Evolutionary conservation across 2,329 filamentous ascomycete genomes (phyloP), one percentile per base, ranked within the genome.

Genomic region (Monascus ruber): DNA sequence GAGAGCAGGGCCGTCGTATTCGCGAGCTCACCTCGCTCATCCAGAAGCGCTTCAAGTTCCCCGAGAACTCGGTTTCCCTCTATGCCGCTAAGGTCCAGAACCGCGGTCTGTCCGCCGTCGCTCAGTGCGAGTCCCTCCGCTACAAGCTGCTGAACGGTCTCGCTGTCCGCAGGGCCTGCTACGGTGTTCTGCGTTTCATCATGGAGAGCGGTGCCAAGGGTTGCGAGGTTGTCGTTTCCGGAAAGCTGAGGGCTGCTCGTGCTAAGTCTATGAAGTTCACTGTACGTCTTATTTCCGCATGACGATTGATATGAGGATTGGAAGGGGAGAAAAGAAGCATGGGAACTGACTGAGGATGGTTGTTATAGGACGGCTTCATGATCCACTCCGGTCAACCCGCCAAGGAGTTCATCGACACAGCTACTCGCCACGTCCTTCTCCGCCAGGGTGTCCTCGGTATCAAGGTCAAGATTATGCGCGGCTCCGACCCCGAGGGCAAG

Each of bases 261-360:
- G 91, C 91, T 73, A 98, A 98, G 86, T 86, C 79, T 76, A 98
- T 98, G 91, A 98, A 98, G 83, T 98, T 98, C 83, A 98, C 91
- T 72, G 88, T 80, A 76, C 50, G 74, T 67, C 34, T 35, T 17
- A 17, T 33, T 31, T 29, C n/a, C 17, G 28, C 31, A n/a, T 33
- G 24, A 29, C 39, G 31, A 6, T 26, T 26, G 33, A 25, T 36
- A 7, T 26, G 27, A 33, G 26, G 11, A 41, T 5, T 24, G 28
- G 26, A 24, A 37, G 25, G n/a, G 6, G 5, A 6, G 31, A 8
- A 27, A 36, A 11, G 24, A 27, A 39, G 9, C 35, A 26, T 28
- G 17, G 25, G 33, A 28, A 44, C 45, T 45, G 32, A 48, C 44
- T 29, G 7, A 11, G 17, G 34, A 37, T 38, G 32, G 35, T 40